Percentiles rank a stretch among this genome's conserved stretches.
Evolutionary conservation across 2,329 filamentous ascomycete species (phyloP).

Genomic region (Dothideomycetidae sp.): DNA sequence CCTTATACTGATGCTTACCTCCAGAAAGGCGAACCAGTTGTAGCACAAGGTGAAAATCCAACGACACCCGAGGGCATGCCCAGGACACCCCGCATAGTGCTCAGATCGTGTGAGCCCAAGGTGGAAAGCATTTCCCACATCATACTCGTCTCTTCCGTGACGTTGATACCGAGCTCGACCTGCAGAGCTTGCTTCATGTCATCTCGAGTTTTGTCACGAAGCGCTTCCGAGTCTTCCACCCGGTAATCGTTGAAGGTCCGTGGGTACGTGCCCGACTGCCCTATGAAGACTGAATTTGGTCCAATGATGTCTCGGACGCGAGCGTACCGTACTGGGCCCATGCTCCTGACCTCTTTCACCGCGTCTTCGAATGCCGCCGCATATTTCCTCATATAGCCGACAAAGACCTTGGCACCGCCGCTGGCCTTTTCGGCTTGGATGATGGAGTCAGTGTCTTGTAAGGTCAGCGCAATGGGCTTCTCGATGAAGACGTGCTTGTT

Average conservation of each 20-base stretch:
- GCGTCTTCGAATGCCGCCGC: conserved; percentile 40
- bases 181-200: conserved; percentile 15
- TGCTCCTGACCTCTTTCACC: conserved; percentile 38
- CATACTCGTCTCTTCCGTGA: conserved; percentile 19
- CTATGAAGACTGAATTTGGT: conserved; percentile 35
- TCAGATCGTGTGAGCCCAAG: conserved; percentile 41
- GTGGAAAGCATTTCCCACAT: conserved; percentile 32
- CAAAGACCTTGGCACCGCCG: conserved; percentile 35
- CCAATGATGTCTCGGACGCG: conserved; percentile 41
- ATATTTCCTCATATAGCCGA: conserved; percentile 49
- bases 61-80: conserved; percentile 35
- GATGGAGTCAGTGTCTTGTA: conserved; percentile 34
- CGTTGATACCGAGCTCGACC: conserved; percentile 23
- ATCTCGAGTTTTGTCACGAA: conserved; percentile 16
- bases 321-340: conserved; percentile 42
- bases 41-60: conserved; percentile 29
- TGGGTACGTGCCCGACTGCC: conserved; percentile 36
- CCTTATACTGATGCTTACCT: conserved; percentile 8
- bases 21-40: conserved; percentile 25
- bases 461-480: conserved; percentile 41
- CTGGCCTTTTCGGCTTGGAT: conserved; percentile 34
- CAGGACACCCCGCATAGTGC: conserved; percentile 39
- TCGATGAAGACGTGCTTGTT: conserved; percentile 46
- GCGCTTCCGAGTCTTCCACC: conserved; percentile 15
- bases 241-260: conserved; percentile 30